Evolutionary conservation across 2,329 filamentous ascomycete species (phyloP), one percentile per base, ranked within the genome.

Genomic region (Chaetomium olivaceum): DNA sequence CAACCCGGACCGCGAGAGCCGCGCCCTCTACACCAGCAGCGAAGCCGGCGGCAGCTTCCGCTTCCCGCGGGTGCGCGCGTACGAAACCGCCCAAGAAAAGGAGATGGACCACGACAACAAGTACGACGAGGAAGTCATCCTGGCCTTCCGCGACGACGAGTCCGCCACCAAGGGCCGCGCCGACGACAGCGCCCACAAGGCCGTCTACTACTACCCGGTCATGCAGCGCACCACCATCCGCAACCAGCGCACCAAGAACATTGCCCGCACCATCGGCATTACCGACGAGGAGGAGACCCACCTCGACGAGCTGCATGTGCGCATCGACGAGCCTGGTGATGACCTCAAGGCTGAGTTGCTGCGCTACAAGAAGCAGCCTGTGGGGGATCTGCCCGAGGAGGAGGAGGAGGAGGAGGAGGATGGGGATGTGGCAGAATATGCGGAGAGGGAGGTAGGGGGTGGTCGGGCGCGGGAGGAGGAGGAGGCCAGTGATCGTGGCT

Each of bases 161-260:
- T 73, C 71, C 55, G 67, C 55, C 31, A n/a, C 76, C 27, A 72
- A 77, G 58, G 74, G 67, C 56, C 64, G 65, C 33, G 59, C 69
- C 46, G 80, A 82, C 68, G 81, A 81, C 59, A 76, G 78, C 63
- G 74, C 78, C 58, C 81, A 85, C 69, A 86, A 85, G 74, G 87
- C 82, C 7, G 85, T 83, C 14, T 89, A 88, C 75, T 90, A 89
- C 76, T 90, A 90, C 71, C 88, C 88, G 4, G 82, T 90, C 68
- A 85, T 90, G 77, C 87, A 89, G 75, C 84, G 86, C 62, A 85
- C 82, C 56, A 81, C 82, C 25, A 85, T 90, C 71, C 81, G 86
- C 54, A 86, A 86, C 33, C 87, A 88, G 76, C 83, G 87, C 65
- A 84, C 82, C 67, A 88, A 86, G 80, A 87, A 87, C 73, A 87